A percentile compares a stretch with the other conserved stretches of the same genome.
phyloP scores from a whole-genome alignment of 1,284 basidiomycete species.

The Sanghuangporus sanghuang region DNA sequence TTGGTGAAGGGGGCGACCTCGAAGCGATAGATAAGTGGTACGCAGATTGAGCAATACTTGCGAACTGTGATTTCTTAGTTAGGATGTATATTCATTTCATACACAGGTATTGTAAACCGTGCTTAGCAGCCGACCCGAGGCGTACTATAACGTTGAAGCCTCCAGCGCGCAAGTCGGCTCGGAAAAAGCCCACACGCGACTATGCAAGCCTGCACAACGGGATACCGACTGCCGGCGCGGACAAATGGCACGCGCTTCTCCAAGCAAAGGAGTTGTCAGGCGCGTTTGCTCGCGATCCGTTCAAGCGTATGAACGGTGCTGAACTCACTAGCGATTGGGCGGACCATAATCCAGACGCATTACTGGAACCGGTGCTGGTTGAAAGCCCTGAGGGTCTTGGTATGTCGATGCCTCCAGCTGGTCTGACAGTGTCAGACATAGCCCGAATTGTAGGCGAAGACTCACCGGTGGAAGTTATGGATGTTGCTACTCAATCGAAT shows the following conservation, averaged over 20 bases:
- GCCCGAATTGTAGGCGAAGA: slow-evolving; percentile 76
- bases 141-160: slow-evolving; percentile 66
- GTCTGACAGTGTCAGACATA: slow-evolving; percentile 74
- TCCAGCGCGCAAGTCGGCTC: slow-evolving; percentile 71
- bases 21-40: slow-evolving; percentile 58
- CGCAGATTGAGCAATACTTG: slow-evolving; percentile 12
- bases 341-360: slow-evolving; percentile 57
- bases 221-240: slow-evolving; percentile 52
- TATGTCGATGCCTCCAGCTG: slow-evolving; percentile 75
- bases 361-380: slow-evolving; percentile 75
- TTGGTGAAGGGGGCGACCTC: slow-evolving; percentile 58
- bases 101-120: slow-evolving; percentile 65
- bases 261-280: slow-evolving; percentile 42
- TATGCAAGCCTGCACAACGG: slow-evolving; percentile 63
- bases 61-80: not conserved
- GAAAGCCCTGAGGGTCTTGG: slow-evolving; percentile 73
- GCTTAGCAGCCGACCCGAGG: slow-evolving; percentile 52
- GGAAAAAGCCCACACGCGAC: slow-evolving; percentile 66
- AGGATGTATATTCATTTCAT: not conserved
- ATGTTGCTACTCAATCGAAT: slow-evolving; percentile 80
- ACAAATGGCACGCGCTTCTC: slow-evolving; percentile 62
- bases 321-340: slow-evolving; percentile 71
- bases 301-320: slow-evolving; percentile 60
- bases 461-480: slow-evolving; percentile 83
- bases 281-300: slow-evolving; percentile 51